Evolutionary conservation across 805 yeast species (phyloP), one percentile per base, ranked within the genome.

Genomic region (Candida chauliodis): DNA sequence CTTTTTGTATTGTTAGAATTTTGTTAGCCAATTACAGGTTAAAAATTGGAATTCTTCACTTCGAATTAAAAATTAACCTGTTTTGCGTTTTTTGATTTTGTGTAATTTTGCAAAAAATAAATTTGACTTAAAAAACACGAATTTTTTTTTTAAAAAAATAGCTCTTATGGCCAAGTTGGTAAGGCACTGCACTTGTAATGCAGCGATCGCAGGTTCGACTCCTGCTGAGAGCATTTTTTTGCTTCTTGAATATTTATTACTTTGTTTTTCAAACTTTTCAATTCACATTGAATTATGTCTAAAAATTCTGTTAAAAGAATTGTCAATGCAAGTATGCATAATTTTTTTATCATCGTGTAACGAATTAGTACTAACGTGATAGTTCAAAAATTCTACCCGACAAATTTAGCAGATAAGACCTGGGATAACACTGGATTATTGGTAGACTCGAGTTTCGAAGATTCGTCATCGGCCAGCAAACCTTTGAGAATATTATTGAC

Each of bases 401-500:
- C 75, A 11, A 75, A 75, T 31, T 73, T 84, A 43, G 97, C 98
- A 0, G 98, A 91, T 51, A 69, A 72, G 15, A 59, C 89, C 2
- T 93, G 99, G 99, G 99, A 93, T 55, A 93, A 93, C 58, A 90
- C 96, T 0, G 99, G 99, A 1, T 68, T 93, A 23, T 61, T 93
- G 31, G 82, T 93, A 8, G 96, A 90, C 52, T 63, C 91, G 24
- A 61, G 78, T 8, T 46, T 56, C 3, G 61, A 55, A 2, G 51
- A 50, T 3, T 13, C 29, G 8, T 18, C 36, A 18, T 13, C 6
- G 8, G 9, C 21, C 4, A 11, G 3, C n/a, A 24, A 16, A 4
- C 22, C 32, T 8, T 48, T 64, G 28, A 60, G 58, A 15, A 61
- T 75, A 9, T 64, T 93, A 15, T 66, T 93, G 34, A 79, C 99